phyloP scores from a whole-genome alignment of 768 basidiomycete species.

The Tricholoma sp. region DNA sequence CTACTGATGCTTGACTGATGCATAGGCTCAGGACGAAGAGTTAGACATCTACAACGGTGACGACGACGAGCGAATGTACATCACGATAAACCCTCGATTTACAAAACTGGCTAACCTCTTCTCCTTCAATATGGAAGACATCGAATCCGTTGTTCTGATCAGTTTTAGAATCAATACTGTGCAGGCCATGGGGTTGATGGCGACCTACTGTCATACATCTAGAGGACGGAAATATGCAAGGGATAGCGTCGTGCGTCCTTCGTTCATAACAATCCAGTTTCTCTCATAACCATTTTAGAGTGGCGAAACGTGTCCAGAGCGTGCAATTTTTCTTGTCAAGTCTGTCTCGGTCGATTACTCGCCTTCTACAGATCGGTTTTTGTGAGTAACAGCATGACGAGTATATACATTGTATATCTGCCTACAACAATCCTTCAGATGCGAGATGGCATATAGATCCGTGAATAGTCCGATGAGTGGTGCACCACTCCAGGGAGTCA shows the following conservation, averaged over 20 bases:
- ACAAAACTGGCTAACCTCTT: constrained; percentile 36
- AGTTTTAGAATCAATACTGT: constrained; percentile 54
- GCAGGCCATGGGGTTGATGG: constrained; percentile 53
- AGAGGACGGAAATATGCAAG: constrained; percentile 48
- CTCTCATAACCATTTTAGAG: constrained; percentile 22
- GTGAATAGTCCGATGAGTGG: constrained; percentile 31
- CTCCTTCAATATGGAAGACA: constrained; percentile 32
- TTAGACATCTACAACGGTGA: constrained; percentile 24
- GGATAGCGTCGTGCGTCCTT: constrained; percentile 32
- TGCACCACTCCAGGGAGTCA: no score
- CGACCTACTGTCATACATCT: constrained; percentile 50
- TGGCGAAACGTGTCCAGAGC: constrained; percentile 58
- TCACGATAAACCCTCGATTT: constrained; percentile 26
- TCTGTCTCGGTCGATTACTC: no score
- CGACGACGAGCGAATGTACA: constrained; percentile 15
- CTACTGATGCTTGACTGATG: background rate
- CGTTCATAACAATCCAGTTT: constrained; percentile 19
- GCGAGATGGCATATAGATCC: constrained; percentile 36
- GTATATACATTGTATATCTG: background rate
- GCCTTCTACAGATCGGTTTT: constrained; percentile 30
- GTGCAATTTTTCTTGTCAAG: no score
- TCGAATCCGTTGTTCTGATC: constrained; percentile 40
- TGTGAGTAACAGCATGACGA: constrained; percentile 28
- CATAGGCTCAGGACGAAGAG: constrained; percentile 31
- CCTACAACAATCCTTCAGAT: constrained; percentile 18